Conservation (phyloP, 2,329 filamentous ascomycete genomes). For the Aspergillus quadrilineatus region DNA sequence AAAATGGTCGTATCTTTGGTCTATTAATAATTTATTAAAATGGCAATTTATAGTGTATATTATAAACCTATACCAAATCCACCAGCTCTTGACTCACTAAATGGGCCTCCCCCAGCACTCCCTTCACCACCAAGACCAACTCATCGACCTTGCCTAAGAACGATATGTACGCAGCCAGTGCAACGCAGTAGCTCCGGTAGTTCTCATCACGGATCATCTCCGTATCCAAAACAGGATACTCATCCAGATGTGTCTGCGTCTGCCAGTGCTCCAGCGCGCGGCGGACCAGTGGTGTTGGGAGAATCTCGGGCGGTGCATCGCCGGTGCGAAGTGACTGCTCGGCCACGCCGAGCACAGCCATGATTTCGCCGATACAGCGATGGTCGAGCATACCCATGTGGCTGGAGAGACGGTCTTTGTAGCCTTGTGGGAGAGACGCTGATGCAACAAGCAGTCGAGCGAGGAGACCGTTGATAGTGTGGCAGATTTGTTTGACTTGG, state of each 20-base stretch:
- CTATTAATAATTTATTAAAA: not conserved
- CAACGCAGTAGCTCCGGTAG: constrained; percentile 50
- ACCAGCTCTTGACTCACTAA: constrained; percentile 24
- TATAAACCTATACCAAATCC: constrained; percentile 3
- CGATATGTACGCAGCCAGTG: constrained; percentile 46
- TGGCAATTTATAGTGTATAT: not conserved
- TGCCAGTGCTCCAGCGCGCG: constrained; percentile 33
- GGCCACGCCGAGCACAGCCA: constrained; percentile 51
- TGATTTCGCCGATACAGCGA: constrained; percentile 49
- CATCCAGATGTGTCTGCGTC: constrained; percentile 18
- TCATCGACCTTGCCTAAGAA: constrained; percentile 48
- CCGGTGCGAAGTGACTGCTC: constrained; percentile 51
- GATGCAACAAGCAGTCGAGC: constrained; percentile 38
- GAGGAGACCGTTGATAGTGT: constrained; percentile 35
- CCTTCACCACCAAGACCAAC: constrained; percentile 47
- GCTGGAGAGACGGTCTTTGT: constrained; percentile 43
- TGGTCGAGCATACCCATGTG: constrained; percentile 46
- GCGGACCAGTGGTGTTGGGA: constrained; percentile 49
- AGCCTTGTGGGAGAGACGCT: constrained; percentile 35
- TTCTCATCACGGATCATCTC: constrained; percentile 42
- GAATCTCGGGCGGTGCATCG: constrained; percentile 48
- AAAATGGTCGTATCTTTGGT: not conserved
- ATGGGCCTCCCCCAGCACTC: constrained; percentile 45
- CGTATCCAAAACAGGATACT: constrained; percentile 28
- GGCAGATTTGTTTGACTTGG: constrained; percentile 34